Evolutionary conservation across 331 rosid genomes (phyloP), one percentile per base, ranked within the genome.

Genomic region (Quercus phellos): DNA sequence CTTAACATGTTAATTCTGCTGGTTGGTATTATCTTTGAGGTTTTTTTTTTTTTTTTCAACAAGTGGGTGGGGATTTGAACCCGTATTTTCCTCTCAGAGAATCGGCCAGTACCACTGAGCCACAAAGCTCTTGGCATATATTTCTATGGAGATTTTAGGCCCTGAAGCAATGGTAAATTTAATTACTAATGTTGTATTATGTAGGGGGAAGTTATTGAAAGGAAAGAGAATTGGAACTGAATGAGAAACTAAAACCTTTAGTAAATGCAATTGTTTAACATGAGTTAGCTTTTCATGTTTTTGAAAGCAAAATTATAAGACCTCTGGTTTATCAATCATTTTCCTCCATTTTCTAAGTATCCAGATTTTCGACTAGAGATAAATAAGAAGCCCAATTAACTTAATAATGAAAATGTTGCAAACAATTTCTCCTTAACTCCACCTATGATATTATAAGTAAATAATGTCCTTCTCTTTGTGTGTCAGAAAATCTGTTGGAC

Each of bases 401-500:
- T 26, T 26, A 16, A 64, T 30, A 64, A n/a, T 64, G 21, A 8
- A 64, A 63, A 16, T 30, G 50, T 64, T 64, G 26, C n/a, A 27
- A 34, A 12, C 18, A 19, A 8, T 16, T 42, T 14, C 32, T 6
- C 2, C 50, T 2, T 6, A 30, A 29, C 10, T 64, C 21, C 2
- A 27, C 13, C 13, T 16, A 17, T 70, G 77, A 58, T 14, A 46
- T 46, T 46, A 12, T 11, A 68, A 43, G 81, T 67, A 72, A 2
- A 51, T 59, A 29, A 5, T 61, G 34, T 61, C 21, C 35, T 19
- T 77, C 77, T 72, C 30, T 72, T 77, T 51, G 35, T 53, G 81
- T 77, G 75, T 46, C 86, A 83, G 88, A 77, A 71, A 70, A 76
- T 86, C 78, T 53, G 60, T 71, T 11, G 78, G 80, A 77, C 78